These are phyloP conservation scores for Forsythia viridissima DNA, from an alignment of 257 asterid species.

Conservation along the genomic window DNA sequence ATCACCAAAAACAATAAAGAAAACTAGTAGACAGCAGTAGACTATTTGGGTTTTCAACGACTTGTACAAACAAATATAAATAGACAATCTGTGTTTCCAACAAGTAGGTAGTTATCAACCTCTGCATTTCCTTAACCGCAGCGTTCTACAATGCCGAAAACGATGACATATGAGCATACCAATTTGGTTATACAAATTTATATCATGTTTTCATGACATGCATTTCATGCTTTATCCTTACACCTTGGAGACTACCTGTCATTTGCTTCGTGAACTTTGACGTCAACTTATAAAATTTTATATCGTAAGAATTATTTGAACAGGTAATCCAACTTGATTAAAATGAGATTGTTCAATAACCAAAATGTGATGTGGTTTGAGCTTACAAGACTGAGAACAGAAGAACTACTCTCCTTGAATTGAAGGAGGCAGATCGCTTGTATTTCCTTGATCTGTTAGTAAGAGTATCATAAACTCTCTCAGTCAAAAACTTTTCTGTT, in stretches of 20 bases:
- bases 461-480: slow-evolving; percentile 54
- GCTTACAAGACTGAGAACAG: slow-evolving; percentile 87
- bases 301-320: not conserved
- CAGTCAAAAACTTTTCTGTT: slow-evolving; percentile 53
- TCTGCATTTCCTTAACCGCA: not conserved
- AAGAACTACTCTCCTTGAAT: slow-evolving; percentile 87
- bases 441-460: slow-evolving; percentile 72
- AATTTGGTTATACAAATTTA: not conserved
- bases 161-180: not conserved
- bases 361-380: slow-evolving; percentile 26
- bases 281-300: not conserved
- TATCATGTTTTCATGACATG: not conserved
- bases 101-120: not conserved
- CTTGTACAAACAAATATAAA: not conserved
- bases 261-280: not conserved
- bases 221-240: not conserved
- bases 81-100: not conserved
- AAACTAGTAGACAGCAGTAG: too few species aligned
- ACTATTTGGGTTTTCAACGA: not conserved
- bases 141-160: not conserved
- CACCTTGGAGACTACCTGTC: not conserved
- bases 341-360: slow-evolving; percentile 14
- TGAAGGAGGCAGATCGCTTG: slow-evolving; percentile 89
- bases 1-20: too few species aligned
- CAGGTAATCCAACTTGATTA: slow-evolving; percentile 9